A percentile compares a stretch with the other conserved stretches of the same genome.
These are phyloP conservation scores for Aspergillus piperis DNA, from an alignment of 2,329 filamentous ascomycete species.

Conservation along the genomic window DNA sequence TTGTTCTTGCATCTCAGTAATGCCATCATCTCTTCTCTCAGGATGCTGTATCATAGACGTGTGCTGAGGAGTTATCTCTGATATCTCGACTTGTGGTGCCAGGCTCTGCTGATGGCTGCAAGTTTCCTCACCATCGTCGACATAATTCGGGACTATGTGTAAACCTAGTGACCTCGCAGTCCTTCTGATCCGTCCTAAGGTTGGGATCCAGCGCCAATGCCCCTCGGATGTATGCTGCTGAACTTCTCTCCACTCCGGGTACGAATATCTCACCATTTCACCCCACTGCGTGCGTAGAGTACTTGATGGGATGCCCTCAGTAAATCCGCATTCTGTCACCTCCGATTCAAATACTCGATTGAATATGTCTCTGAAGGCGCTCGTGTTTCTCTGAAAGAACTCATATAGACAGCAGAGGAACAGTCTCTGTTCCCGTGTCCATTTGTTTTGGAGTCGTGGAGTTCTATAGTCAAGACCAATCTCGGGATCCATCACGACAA, in stretches of 20 bases:
- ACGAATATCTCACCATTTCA: slow-evolving; percentile 17
- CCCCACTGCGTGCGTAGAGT: slow-evolving; percentile 26
- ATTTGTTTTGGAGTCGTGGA: slow-evolving; percentile 13
- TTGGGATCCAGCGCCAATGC: slow-evolving; percentile 17
- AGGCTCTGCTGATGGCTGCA: background rate
- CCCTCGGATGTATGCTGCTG: slow-evolving; percentile 24
- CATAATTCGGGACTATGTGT: slow-evolving; percentile 8
- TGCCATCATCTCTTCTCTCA: background rate
- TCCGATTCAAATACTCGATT: slow-evolving; percentile 27
- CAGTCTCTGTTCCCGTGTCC: slow-evolving; percentile 21
- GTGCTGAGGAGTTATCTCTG: no score
- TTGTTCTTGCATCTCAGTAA: background rate
- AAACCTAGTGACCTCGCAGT: slow-evolving; percentile 13
- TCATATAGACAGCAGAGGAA: slow-evolving; percentile 29
- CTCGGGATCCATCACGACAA: background rate
- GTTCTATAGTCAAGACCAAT: background rate
- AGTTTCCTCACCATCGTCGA: slow-evolving; percentile 14
- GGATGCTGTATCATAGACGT: background rate
- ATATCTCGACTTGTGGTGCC: background rate
- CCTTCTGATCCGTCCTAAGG: slow-evolving; percentile 16
- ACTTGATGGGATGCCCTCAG: slow-evolving; percentile 1
- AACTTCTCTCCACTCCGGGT: slow-evolving; percentile 28
- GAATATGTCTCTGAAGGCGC: slow-evolving; percentile 27
- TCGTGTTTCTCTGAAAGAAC: slow-evolving; percentile 22
- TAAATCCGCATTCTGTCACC: slow-evolving; percentile 23